Conservation (phyloP, 2,329 filamentous ascomycete species). For the Cryphonectria nitschkei region DNA sequence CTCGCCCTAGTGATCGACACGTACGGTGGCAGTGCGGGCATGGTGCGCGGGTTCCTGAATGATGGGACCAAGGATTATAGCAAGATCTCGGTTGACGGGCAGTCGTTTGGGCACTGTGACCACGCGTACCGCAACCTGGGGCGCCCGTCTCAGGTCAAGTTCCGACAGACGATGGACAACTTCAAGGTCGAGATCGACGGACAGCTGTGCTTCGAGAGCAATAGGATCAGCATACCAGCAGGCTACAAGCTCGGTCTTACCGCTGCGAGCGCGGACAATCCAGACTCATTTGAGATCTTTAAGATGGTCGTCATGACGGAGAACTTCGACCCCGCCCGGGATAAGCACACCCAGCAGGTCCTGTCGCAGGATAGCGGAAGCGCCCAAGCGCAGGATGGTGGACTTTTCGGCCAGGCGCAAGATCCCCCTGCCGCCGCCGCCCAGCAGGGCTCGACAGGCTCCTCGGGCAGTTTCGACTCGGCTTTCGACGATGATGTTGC, state of each 20-base stretch:
- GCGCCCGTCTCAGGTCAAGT: slow-evolving; percentile 75
- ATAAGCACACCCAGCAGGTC: slow-evolving; percentile 32
- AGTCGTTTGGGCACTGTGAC: slow-evolving; percentile 92
- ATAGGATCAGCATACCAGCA: slow-evolving; percentile 75
- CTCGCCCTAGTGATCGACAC: slow-evolving; percentile 84
- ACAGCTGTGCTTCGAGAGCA: slow-evolving; percentile 78
- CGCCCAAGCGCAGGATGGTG: slow-evolving; percentile 36
- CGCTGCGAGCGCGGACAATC: slow-evolving; percentile 85
- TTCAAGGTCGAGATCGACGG: slow-evolving; percentile 85
- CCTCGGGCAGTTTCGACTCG: slow-evolving; percentile 36
- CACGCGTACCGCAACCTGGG: slow-evolving; percentile 92
- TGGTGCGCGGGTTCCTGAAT: slow-evolving; percentile 90
- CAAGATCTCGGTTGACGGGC: slow-evolving; percentile 76
- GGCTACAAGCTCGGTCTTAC: slow-evolving; percentile 88
- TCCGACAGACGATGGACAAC: slow-evolving; percentile 64
- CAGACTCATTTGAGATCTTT: slow-evolving; percentile 93
- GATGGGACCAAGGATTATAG: slow-evolving; percentile 84
- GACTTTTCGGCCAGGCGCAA: slow-evolving; percentile 34
- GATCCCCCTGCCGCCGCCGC: slow-evolving; percentile 36
- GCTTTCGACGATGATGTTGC: slow-evolving; percentile 48
- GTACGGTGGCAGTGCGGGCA: slow-evolving; percentile 76
- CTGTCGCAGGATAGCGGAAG: slow-evolving; percentile 37
- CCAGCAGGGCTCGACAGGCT: slow-evolving; percentile 30
- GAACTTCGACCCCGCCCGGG: slow-evolving; percentile 37
- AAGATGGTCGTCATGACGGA: slow-evolving; percentile 77